Evolutionary conservation across 139 green algal genomes (phyloP).

Genomic region (Picochlorum costavermella): DNA sequence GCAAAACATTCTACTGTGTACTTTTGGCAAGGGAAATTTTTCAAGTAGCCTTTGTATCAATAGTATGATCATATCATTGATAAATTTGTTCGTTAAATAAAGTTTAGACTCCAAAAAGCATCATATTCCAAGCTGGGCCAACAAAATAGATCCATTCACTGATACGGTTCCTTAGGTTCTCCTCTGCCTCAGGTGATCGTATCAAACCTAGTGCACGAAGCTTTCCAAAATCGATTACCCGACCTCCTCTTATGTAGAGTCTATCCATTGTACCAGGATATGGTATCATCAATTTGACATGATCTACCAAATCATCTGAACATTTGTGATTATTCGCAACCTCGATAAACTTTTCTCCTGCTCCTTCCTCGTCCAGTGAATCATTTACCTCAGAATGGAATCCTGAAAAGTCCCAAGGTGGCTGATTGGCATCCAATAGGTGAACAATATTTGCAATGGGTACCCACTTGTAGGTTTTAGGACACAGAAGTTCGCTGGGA

Average conservation of each 20-base stretch:
- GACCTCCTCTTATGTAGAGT: no score
- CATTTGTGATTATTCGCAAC: background rate
- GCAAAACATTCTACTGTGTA: no score
- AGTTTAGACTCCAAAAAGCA: background rate
- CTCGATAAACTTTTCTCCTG: background rate
- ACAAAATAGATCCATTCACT: conserved; percentile 9
- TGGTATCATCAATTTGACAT: background rate
- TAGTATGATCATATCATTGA: no score
- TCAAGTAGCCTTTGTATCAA: no score
- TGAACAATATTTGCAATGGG: conserved; percentile 14
- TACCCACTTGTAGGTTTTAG: conserved; percentile 46
- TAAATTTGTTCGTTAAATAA: background rate
- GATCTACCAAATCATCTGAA: background rate
- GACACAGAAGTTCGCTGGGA: conserved; percentile 86
- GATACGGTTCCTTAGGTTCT: background rate
- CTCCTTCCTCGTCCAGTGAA: conserved; percentile 18
- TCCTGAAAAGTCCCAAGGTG: conserved; percentile 7
- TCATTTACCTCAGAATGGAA: conserved; percentile 18
- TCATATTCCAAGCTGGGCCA: conserved; percentile 7
- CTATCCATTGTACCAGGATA: background rate
- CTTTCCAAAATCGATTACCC: no score
- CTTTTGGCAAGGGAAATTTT: no score
- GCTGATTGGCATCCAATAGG: conserved; percentile 10
- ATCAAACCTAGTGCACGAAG: no score
- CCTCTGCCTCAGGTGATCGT: background rate